phyloP scores from a whole-genome alignment of 345 rosid genomes.

The Schrenkiella parvula region DNA sequence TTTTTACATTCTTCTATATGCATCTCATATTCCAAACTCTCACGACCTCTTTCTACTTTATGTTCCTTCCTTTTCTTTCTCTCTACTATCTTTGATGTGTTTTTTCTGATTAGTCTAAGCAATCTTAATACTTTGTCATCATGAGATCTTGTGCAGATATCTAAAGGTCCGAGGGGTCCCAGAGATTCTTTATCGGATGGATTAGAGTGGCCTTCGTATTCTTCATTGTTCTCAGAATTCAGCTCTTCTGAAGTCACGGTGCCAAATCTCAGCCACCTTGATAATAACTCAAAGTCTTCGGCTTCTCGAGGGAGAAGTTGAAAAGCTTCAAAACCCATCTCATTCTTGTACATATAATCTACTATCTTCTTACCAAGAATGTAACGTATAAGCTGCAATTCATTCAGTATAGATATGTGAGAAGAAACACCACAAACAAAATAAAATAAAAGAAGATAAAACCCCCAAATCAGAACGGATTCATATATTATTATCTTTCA shows the following conservation, averaged over 20 bases:
- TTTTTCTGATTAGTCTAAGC: background rate
- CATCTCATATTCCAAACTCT: slow-evolving; percentile 33
- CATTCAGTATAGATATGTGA: background rate
- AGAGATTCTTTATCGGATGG: background rate
- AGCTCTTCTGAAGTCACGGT: background rate
- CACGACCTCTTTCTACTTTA: background rate
- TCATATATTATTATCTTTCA: too few relatives aligned
- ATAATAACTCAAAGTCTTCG: slow-evolving; percentile 11
- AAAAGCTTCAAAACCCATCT: background rate
- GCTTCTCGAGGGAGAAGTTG: background rate
- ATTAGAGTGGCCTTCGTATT: background rate
- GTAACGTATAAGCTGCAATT: slow-evolving; percentile 14
- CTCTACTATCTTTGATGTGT: background rate
- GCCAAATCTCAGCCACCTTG: background rate
- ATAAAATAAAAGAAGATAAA: too few relatives aligned
- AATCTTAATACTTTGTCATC: background rate
- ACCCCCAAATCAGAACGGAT: too few relatives aligned
- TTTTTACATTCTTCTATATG: slow-evolving; percentile 46
- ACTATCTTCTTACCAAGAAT: background rate
- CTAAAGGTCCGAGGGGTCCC: background rate
- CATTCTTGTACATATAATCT: background rate
- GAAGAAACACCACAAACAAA: background rate
- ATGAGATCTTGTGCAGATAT: background rate
- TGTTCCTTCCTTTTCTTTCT: background rate
- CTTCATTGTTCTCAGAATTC: background rate